Conservation (phyloP, 2,329 filamentous ascomycete genomes). For the Gnomoniopsis sp. region DNA sequence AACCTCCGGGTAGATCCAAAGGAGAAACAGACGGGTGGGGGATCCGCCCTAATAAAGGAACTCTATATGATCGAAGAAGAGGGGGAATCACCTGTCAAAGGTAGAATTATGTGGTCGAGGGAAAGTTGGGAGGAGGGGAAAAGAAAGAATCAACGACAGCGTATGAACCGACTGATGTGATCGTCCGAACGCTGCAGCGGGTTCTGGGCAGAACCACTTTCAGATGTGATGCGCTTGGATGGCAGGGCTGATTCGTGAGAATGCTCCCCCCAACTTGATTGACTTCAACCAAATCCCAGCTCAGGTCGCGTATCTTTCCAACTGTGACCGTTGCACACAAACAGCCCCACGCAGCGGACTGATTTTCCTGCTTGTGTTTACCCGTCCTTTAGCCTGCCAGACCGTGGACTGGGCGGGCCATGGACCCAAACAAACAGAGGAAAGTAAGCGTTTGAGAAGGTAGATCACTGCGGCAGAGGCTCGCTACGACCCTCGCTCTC, state of each 20-base stretch:
- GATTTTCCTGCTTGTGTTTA: neutral
- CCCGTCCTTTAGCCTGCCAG: too few relatives aligned
- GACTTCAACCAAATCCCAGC: neutral
- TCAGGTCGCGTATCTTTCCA: neutral
- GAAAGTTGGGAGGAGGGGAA: neutral
- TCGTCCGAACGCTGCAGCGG: neutral
- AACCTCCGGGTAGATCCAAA: neutral
- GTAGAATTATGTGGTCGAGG: neutral
- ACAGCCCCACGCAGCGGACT: neutral
- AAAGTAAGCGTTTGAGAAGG: constrained; percentile 11
- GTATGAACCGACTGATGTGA: neutral
- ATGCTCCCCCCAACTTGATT: neutral
- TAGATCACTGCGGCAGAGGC: constrained; percentile 10
- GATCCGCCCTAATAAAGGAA: neutral
- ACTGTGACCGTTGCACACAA: neutral
- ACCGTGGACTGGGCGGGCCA: too few relatives aligned
- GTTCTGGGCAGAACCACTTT: constrained; percentile 1
- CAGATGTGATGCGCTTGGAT: constrained; percentile 1
- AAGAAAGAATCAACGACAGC: neutral
- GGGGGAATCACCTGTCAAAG: neutral
- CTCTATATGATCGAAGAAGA: neutral
- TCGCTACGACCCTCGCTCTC: neutral
- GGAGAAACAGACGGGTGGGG: neutral
- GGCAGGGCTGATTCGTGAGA: constrained; percentile 1
- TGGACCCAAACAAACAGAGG: constrained; percentile 1